Conservation (phyloP, 1,139 yeast genomes). For the Ogataea hybrid region DNA sequence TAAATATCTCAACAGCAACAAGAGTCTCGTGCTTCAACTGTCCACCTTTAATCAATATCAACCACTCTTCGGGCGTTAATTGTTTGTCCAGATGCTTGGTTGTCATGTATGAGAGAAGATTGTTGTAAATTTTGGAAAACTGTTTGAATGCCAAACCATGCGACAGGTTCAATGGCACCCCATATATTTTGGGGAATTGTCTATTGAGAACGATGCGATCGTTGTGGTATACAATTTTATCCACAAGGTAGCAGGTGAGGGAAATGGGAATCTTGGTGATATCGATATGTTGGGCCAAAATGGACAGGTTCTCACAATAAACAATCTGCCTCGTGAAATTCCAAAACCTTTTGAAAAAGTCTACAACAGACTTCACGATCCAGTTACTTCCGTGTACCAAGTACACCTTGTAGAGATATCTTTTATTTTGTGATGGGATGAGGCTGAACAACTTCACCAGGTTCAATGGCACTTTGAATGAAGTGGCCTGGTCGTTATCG, state of each 20-base stretch:
- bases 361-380: constrained; percentile 80
- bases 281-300: constrained; percentile 64
- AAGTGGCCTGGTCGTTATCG: constrained; percentile 12
- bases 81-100: constrained; percentile 26
- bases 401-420: constrained; percentile 59
- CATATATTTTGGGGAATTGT: constrained; percentile 26
- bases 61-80: constrained; percentile 28
- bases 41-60: constrained; percentile 36
- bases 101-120: constrained; percentile 29
- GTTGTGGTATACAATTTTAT: constrained; percentile 32
- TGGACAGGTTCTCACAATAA: constrained; percentile 57
- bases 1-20: constrained; percentile 39
- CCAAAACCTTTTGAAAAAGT: constrained; percentile 63
- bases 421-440: constrained; percentile 58
- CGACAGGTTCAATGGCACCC: constrained; percentile 27
- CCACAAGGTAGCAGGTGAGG: constrained; percentile 64
- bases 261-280: constrained; percentile 76
- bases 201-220: constrained; percentile 21
- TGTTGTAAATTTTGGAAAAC: constrained; percentile 33
- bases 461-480: constrained; percentile 27
- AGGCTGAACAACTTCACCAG: constrained; percentile 63
- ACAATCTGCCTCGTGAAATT: constrained; percentile 39
- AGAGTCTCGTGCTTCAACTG: constrained; percentile 24
- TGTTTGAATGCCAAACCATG: constrained; percentile 41
- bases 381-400: constrained; percentile 85